Conservation (phyloP, 129 eudicot genomes). For the Cynara cardunculus region DNA sequence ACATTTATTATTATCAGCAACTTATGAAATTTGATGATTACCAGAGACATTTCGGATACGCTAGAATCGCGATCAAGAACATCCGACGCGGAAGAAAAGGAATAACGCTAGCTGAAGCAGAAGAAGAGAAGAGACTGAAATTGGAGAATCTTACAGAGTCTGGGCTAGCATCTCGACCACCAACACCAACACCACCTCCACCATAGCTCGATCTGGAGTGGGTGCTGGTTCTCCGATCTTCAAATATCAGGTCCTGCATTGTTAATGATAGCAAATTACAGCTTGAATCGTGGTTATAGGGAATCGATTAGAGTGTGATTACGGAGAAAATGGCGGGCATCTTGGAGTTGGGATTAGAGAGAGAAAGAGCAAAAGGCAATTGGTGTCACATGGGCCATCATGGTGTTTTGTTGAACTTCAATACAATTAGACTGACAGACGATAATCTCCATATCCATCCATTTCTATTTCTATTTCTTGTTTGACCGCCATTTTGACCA, state of each 20-base stretch:
- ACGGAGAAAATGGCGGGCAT: conserved; percentile 41
- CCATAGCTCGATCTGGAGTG: conserved; percentile 33
- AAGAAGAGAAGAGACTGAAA: conserved; percentile 81
- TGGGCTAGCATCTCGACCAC: conserved; percentile 72
- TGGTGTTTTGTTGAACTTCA: conserved; percentile 24
- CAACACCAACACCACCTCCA: neutral
- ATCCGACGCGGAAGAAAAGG: conserved; percentile 88
- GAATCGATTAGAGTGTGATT: conserved; percentile 13
- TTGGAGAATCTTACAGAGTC: conserved; percentile 75
- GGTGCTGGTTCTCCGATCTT: conserved; percentile 21
- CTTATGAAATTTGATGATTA: conserved; percentile 1
- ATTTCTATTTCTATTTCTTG: neutral
- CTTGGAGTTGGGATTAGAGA: conserved; percentile 18
- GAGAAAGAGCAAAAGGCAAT: neutral
- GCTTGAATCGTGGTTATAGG: neutral
- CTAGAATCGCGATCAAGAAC: conserved; percentile 64
- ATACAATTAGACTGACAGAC: conserved; percentile 4
- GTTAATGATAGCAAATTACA: conserved; percentile 12
- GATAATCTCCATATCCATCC: neutral
- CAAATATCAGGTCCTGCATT: conserved; percentile 57
- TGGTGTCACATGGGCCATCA: conserved; percentile 26
- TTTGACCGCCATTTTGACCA: conserved; percentile 12
- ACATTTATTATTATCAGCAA: neutral
- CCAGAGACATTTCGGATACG: conserved; percentile 51
- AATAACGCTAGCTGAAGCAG: conserved; percentile 80